Percentiles rank a stretch among this genome's conserved stretches.
Conservation (phyloP, 495 filamentous ascomycete species). For the Neohortaea acidophila region DNA sequence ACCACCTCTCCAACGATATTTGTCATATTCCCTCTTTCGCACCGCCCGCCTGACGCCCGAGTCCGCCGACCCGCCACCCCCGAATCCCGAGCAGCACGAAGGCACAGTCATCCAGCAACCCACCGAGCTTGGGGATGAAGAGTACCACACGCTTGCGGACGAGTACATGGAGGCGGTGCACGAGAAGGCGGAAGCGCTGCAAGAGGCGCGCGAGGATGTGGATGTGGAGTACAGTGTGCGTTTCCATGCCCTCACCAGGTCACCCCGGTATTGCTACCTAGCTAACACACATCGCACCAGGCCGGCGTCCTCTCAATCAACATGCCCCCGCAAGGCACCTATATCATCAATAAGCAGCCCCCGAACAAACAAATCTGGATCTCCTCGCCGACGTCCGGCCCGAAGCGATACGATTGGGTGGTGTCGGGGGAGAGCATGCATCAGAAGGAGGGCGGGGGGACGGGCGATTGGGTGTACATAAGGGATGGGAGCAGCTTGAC, state of each 20-base stretch:
- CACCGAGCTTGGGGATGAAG: constrained; percentile 55
- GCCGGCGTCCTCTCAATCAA: constrained; percentile 69
- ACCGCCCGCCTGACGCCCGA: constrained; percentile 26
- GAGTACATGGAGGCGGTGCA: constrained; percentile 51
- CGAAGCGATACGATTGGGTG: constrained; percentile 85
- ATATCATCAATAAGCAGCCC: constrained; percentile 93
- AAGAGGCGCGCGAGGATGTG: constrained; percentile 48
- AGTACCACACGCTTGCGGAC: constrained; percentile 56
- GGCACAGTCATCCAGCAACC: constrained; percentile 28
- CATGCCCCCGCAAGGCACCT: constrained; percentile 51
- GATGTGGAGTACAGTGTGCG: constrained; percentile 45
- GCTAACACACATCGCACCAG: constrained; percentile 28
- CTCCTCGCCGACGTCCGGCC: constrained; percentile 77
- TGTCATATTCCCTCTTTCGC: too few species aligned
- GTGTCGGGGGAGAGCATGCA: constrained; percentile 50
- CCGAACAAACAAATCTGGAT: constrained; percentile 98
- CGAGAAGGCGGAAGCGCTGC: constrained; percentile 41
- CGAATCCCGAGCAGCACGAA: constrained; percentile 11
- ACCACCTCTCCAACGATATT: too few species aligned
- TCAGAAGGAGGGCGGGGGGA: constrained; percentile 55
- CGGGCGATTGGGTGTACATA: constrained; percentile 70
- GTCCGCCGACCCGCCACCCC: constrained; percentile 22
- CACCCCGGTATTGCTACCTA: constrained; percentile 2
- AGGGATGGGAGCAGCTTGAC: constrained; percentile 62
- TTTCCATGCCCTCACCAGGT: constrained; percentile 9